Evolutionary conservation across 1,284 basidiomycete genomes (phyloP), one percentile per base, ranked within the genome.

Genomic region (Trichosporon sp.): DNA sequence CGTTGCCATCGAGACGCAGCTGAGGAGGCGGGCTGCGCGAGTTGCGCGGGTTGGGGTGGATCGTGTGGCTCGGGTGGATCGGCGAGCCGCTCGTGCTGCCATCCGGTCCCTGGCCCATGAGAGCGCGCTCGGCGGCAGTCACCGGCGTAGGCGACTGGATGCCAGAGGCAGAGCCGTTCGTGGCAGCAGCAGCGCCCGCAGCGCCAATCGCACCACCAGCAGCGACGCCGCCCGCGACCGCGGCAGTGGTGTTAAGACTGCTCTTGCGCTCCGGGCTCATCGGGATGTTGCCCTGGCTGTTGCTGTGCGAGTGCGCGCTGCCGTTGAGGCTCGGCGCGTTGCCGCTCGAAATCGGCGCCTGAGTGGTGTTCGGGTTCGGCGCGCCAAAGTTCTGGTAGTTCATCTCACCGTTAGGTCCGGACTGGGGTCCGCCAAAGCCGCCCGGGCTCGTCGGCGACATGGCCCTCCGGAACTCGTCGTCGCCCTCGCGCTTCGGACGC

Each of bases 401-500:
- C 27, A 29, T 54, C 3, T 54, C 49, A 16, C 49, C 61, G 62
- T 52, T 70, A 6, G 40, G 56, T 10, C 52, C 33, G 4, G 29
- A 16, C 49, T 52, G 46, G 6, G 29, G 27, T 16, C 16, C 11
- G 14, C 49, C 49, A 10, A 29, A 54, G 80, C 31, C 80, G 82
- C 66, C 83, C 80, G 16, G 86, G 49, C 49, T 29, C 5, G 49
- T 54, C 85, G 64, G 81, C 25, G 79, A 80, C 71, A 79, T 74
- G 14, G 77, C 73, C 32, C 79, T 70, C 11, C 80, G 78, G 63
- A 70, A 81, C 56, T 77, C 72, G 3, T 87, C 87, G 33, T 89
- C 88, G 58, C 89, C 89, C 21, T 89, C 88, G 61, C 88, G 82
- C 59, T 81, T 79, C 1, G 88, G 87, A 54, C 88, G 85, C 67